Evolutionary conservation across 148 eudicot genomes (phyloP), one percentile per base, ranked within the genome.

Genomic region (Vaccinium myrtillus): DNA sequence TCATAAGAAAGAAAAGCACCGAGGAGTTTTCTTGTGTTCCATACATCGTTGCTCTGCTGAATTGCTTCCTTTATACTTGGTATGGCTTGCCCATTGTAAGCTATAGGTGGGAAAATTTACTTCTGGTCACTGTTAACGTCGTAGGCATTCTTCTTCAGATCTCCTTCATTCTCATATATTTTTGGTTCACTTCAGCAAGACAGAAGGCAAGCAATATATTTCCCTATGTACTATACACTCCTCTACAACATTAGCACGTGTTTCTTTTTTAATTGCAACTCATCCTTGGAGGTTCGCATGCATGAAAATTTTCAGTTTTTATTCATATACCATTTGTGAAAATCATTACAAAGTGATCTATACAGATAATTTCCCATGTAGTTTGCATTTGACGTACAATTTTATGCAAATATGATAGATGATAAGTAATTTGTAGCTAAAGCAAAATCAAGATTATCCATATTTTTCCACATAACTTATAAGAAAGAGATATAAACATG

Each of bases 71-170:
- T 43, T 95, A 95, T 79, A 89, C 94, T 86, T 95, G 98, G 98
- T 95, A 95, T 51, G 95, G 96, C 65, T 88, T 93, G 88, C 98
- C 98, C 30, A 50, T 93, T 19, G 98, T 92, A 70, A 92, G 98
- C 80, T 63, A 53, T 50, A 67, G 87, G 73, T 95, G 96, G 98
- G 95, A 95, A 85, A 92, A 95, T 85, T 83, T 92, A 79, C 85
- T 89, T 18, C 54, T 93, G 54, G 86, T 91, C 86, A 88, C 95
- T 58, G 81, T 93, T 75, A 93, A 92, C 82, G 92, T 93, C 78
- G 53, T 91, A 25, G 98, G 96, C 46, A 75, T 92, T 56, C 82
- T 93, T 65, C 84, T 95, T 25, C 96, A 95, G 87, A 80, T 89
- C 77, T 91, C 92, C 49, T 95, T 91, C 88, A 83, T 95, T 78